Base-by-base conservation (phyloP, 1,139 yeast genomes). In the Wickerhamomyces sp. region DNA sequence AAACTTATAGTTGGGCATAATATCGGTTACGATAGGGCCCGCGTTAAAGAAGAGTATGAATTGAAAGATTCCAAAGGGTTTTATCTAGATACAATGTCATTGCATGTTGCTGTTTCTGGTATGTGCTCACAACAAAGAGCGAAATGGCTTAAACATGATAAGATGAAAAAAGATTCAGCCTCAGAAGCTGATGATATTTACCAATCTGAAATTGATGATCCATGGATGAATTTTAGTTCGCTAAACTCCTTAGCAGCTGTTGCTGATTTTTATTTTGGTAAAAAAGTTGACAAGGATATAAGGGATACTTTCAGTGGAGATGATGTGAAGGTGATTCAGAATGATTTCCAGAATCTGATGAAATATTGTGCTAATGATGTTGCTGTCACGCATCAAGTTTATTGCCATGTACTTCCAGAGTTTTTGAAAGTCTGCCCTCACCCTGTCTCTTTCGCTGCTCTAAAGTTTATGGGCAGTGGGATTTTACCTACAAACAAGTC, bases 61-160 rank as follows among this genome's bases (percentile, higher is more conserved):
- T 58, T 92, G 28, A 61, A 68, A 29, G 75, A 71, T 36, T 70
- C 95, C 0, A 78, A 81, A 52, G 85, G 86, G 2, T 89, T 88
- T 60, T 94, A 69, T 54, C 51, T 94, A 41, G 99, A 94, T 60
- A 92, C 96, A 1, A 85, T 92, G 92, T 82, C 97, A 1, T 66
- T 94, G 19, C 98, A 94, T 63, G 81, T 90, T 28, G 95, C 97
- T 0, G 79, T 81, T 1, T 81, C 86, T 38, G 99, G 99, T 0
- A 83, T 94, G 74, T 87, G 97, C 57, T 86, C 97, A 1, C 79
- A 88, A 49, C 98, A 94, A 57, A 65, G 97, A 45, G 84, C 90
- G 0, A 69, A 73, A 19, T 94, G 94, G 89, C 64, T 77, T 55
- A 80, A 78, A 47, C 80, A 75, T 55, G 74, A 71, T 42, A 78